Base-by-base conservation (phyloP, 1,284 basidiomycete species). In the Earliella scabrosa region DNA sequence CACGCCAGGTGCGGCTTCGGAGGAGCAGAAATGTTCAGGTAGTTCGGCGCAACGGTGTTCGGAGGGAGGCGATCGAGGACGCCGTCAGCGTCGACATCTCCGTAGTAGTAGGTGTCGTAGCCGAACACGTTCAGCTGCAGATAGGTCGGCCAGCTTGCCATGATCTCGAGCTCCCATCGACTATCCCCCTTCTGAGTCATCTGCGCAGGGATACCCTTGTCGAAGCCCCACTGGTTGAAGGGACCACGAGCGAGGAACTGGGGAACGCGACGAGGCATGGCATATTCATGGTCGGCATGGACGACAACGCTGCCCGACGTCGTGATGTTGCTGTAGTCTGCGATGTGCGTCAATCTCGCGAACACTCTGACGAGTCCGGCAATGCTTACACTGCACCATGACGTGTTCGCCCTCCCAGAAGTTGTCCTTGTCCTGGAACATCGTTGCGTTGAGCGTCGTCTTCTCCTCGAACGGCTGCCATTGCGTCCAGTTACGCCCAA, bases 201-300 rank as follows among this genome's bases (percentile, higher is more conserved):
- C 60, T 81, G 66, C 36, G 89, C 80, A 0, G 81, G 64, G 44
- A 93, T 81, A 68, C 94, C 94, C 59, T 86, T 79, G 75, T 96
- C 94, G 68, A 85, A 95, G 58, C 94, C 94, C 93, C 93, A 97
- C 41, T 82, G 75, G 69, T 97, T 97, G 81, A 93, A 97, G 1
- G 85, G 83, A 50, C 94, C 94, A 65, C 94, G 88, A 44, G 87
- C 90, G 47, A 97, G 76, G 65, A 95, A 79, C 68, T 95, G 93
- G 24, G 94, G 94, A 41, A 91, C 88, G 39, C 92, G 90, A 63
- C 94, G 88, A 50, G 82, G 76, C 11, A 69, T 69, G 13, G 76
- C 73, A 70, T 84, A 92, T 45, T 80, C 79, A 57, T 79, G 71
- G 68, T 97, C 94, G 24, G 90, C 88, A 66, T 96, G 93, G 10